Percentiles rank a stretch among this genome's conserved stretches.
Conservation (phyloP, 805 yeast species). For the Lachancea nothofagi region DNA sequence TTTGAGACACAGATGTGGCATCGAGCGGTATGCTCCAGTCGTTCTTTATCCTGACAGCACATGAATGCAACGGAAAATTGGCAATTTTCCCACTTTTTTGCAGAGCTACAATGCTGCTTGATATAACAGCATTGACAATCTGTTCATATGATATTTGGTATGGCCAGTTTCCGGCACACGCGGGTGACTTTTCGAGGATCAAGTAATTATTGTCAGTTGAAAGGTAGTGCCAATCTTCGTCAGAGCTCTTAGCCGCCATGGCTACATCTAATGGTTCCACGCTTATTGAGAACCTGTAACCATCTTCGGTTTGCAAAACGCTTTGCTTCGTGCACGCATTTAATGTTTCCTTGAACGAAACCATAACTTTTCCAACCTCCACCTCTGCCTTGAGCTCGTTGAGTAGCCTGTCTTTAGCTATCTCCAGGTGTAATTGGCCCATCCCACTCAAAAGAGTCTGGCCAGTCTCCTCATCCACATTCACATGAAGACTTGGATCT, state of each 20-base stretch:
- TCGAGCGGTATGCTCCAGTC: slow-evolving; percentile 53
- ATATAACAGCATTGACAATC: slow-evolving; percentile 47
- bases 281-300: slow-evolving; percentile 19
- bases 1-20: slow-evolving; percentile 32
- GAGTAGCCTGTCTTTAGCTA: slow-evolving; percentile 72
- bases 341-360: slow-evolving; percentile 79
- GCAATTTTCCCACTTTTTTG: slow-evolving; percentile 64
- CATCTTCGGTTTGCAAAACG: slow-evolving; percentile 16
- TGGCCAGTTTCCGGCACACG: slow-evolving; percentile 43
- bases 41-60: slow-evolving; percentile 46
- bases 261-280: slow-evolving; percentile 20
- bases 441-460: slow-evolving; percentile 94
- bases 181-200: slow-evolving; percentile 27
- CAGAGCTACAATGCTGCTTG: slow-evolving; percentile 56
- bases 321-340: slow-evolving; percentile 10
- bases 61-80: slow-evolving; percentile 45
- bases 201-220: slow-evolving; percentile 34
- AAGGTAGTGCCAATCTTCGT: slow-evolving; percentile 27
- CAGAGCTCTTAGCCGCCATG: slow-evolving; percentile 26
- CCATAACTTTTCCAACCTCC: slow-evolving; percentile 76
- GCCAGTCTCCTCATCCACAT: slow-evolving; percentile 75
- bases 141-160: slow-evolving; percentile 42
- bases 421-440: slow-evolving; percentile 95
- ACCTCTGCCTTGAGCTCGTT: slow-evolving; percentile 78
- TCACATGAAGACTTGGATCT: slow-evolving; percentile 79